phyloP scores from a whole-genome alignment of 768 basidiomycete species.

The Rhodotorula toruloides region DNA sequence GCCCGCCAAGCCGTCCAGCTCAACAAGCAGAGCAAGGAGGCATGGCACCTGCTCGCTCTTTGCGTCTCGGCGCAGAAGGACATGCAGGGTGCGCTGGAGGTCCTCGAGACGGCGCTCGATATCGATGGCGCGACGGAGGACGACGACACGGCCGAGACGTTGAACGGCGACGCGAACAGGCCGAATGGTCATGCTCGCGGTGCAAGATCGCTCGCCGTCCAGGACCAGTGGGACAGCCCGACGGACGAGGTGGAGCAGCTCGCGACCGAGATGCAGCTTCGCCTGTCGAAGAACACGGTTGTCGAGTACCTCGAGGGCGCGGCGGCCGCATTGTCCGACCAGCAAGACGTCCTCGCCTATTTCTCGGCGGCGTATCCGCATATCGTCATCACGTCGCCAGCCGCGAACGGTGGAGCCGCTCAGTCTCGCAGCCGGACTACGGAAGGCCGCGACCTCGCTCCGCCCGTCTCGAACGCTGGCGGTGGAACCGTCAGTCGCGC shows the following conservation, averaged over 20 bases:
- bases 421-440: not conserved
- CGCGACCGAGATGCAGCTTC: slow-evolving; percentile 71
- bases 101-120: slow-evolving; percentile 68
- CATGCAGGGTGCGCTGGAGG: slow-evolving; percentile 68
- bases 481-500: not conserved
- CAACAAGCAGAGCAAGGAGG: slow-evolving; percentile 40
- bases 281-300: slow-evolving; percentile 77
- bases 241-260: slow-evolving; percentile 50
- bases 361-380: slow-evolving; percentile 39
- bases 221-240: slow-evolving; percentile 12
- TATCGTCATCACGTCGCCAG: not conserved
- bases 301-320: slow-evolving; percentile 78
- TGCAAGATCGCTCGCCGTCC: no score
- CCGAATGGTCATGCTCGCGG: no score
- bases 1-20: slow-evolving; percentile 61
- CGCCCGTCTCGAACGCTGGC: not conserved
- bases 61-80: slow-evolving; percentile 72
- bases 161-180: no score
- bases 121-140: not conserved
- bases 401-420: not conserved
- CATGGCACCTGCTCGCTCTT: slow-evolving; percentile 88
- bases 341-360: slow-evolving; percentile 81
- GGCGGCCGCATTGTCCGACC: slow-evolving; percentile 70
- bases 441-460: not conserved
- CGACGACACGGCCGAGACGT: no score